Percentiles rank a stretch among this genome's conserved stretches.
These are phyloP conservation scores for Epichloe gansuensis DNA, from an alignment of 2,329 filamentous ascomycete species.

Conservation along the genomic window DNA sequence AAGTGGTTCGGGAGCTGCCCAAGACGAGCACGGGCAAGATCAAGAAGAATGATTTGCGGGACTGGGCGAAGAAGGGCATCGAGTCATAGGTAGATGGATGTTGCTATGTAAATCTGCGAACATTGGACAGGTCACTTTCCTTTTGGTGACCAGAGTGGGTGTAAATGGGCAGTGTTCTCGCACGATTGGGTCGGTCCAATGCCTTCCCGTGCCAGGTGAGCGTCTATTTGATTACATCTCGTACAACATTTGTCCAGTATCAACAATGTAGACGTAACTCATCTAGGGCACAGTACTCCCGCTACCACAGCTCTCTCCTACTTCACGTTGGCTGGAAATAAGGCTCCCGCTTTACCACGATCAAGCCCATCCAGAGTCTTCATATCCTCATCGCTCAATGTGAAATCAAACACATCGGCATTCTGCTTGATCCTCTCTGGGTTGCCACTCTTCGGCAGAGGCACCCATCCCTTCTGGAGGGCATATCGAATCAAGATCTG, in stretches of 20 bases:
- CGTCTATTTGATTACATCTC: too few species aligned
- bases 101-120: not conserved
- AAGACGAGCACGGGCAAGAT: conserved; percentile 98
- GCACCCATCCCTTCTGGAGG: conserved; percentile 58
- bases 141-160: too few species aligned
- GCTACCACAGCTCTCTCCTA: not conserved
- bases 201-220: too few species aligned
- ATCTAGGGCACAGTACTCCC: not conserved
- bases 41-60: conserved; percentile 82
- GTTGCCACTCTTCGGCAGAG: conserved; percentile 54
- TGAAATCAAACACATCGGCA: conserved; percentile 48
- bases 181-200: too few species aligned
- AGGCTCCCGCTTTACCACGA: conserved; percentile 16
- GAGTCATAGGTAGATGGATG: conserved; percentile 4
- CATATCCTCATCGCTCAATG: conserved; percentile 46
- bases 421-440: conserved; percentile 48
- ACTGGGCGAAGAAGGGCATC: conserved; percentile 50
- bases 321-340: conserved; percentile 20
- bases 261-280: not conserved
- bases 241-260: not conserved
- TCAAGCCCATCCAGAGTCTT: conserved; percentile 17
- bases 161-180: too few species aligned
- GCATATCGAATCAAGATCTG: conserved; percentile 59
- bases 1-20: conserved; percentile 76
- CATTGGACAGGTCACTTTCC: too few species aligned